Conservation (phyloP, 2,329 filamentous ascomycete genomes). For the Penicillium glabrum region DNA sequence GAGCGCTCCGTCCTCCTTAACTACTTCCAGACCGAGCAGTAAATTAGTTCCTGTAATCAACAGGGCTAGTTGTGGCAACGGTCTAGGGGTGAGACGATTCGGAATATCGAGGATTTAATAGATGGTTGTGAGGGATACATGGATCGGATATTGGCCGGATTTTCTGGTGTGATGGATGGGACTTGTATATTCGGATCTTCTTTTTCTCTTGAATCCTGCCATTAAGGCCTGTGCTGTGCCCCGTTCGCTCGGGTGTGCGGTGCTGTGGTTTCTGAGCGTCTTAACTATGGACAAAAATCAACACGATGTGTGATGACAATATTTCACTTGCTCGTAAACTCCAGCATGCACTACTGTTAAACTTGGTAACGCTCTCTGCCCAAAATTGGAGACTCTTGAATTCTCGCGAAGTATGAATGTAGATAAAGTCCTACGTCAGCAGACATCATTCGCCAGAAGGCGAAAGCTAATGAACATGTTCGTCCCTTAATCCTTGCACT, state of each 20-base stretch:
- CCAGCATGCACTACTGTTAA: too few relatives aligned
- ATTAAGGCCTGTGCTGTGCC: conserved; percentile 14
- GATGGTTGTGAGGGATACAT: neutral
- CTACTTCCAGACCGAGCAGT: conserved; percentile 92
- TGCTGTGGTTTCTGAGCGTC: conserved; percentile 15
- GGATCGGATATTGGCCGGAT: neutral
- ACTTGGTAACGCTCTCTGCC: too few relatives aligned
- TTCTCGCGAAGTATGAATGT: neutral
- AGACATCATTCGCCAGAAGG: too few relatives aligned
- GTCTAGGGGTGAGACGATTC: conserved; percentile 10
- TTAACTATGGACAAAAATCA: conserved; percentile 18
- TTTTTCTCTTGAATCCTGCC: conserved; percentile 4
- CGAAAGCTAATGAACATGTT: too few relatives aligned
- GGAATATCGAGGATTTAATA: neutral
- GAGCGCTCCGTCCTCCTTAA: conserved; percentile 99
- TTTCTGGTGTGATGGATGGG: neutral
- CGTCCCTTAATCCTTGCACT: too few relatives aligned
- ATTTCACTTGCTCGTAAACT: neutral
- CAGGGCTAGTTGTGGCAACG: conserved; percentile 7
- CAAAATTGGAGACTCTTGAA: too few relatives aligned
- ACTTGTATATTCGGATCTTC: conserved; percentile 3
- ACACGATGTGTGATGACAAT: conserved; percentile 19
- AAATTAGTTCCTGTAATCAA: conserved; percentile 26
- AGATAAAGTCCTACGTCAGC: too few relatives aligned
- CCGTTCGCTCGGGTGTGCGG: conserved; percentile 25